Base-by-base conservation (phyloP, 176 grass and related monocot species). In the Lolium perenne region DNA sequence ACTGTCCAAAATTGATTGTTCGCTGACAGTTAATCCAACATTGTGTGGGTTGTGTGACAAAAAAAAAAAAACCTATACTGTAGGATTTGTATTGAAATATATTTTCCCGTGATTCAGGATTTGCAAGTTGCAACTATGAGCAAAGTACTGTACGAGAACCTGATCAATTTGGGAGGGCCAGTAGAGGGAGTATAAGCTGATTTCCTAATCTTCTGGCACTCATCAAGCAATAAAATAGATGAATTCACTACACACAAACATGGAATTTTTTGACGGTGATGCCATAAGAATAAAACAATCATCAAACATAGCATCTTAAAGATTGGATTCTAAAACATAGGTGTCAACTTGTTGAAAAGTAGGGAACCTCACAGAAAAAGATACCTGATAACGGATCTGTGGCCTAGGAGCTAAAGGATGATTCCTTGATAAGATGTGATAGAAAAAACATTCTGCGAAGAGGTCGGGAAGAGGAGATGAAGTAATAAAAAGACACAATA, bases 321-420 rank as follows among this genome's bases (percentile, higher is more conserved):
- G 65, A 79, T 87, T 80, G 66, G 80, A 91, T 91, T 87, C 84
- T 64, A 16, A 60, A 60, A 58, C 23, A 57, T 0, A 16, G 25
- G 26, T 67, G 56, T 79, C 56, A 51, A 50, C 80, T 83, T 79
- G 21, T 21, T 89, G 50, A 57, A 73, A 90, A 80, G 84, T 77
- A 86, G 74, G 89, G 84, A 80, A 83, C 75, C 84, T 18, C 16
- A 40, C 66, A 67, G 35, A 23, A 79, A 83, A 83, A n/a, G 48
- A 53, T 74, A 80, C 18, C 21, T 83, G 84, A 87, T 87, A 83
- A 87, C 1, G 25, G 74, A 80, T 91, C 38, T 80, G 80, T 83
- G 74, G 89, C 74, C 25, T 83, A 83, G 74, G 80, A 83, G 66
- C 38, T 86, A 91, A 91, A 87, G 89, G 79, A 87, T 75, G 74